A percentile compares a stretch with the other conserved stretches of the same genome.
phyloP scores from a whole-genome alignment of 2,329 filamentous ascomycete species.

The Trichoderma oligosporum region DNA sequence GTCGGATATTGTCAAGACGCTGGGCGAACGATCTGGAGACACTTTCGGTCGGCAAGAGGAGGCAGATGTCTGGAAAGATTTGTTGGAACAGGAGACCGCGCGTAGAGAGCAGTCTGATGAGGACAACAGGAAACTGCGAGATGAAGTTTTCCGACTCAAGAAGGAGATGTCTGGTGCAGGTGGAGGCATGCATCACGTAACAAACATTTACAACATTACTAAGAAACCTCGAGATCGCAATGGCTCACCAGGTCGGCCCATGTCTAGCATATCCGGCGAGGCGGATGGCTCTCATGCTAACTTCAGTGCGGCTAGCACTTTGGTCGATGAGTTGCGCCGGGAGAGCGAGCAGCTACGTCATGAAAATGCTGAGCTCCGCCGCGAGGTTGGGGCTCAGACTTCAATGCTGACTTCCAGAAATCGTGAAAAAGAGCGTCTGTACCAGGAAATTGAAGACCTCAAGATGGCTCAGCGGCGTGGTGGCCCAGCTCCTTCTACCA shows the following conservation, averaged over 20 bases:
- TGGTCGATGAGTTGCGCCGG: slow-evolving; percentile 70
- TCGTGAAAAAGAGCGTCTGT: slow-evolving; percentile 87
- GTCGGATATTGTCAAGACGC: slow-evolving; percentile 67
- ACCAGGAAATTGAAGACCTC: slow-evolving; percentile 95
- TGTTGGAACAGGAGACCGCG: slow-evolving; percentile 86
- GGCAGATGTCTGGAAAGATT: slow-evolving; percentile 89
- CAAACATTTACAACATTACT: slow-evolving; percentile 63
- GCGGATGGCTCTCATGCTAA: slow-evolving; percentile 49
- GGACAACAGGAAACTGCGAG: slow-evolving; percentile 76
- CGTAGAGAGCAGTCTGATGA: slow-evolving; percentile 87
- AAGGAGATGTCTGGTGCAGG: slow-evolving; percentile 46
- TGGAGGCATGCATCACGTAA: slow-evolving; percentile 49
- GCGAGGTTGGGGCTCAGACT: slow-evolving; percentile 91
- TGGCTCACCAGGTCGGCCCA: slow-evolving; percentile 47
- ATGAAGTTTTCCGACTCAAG: slow-evolving; percentile 74
- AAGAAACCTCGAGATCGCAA: slow-evolving; percentile 47
- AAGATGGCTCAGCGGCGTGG: slow-evolving; percentile 80
- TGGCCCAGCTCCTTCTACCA: slow-evolving; percentile 58
- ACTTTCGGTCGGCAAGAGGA: slow-evolving; percentile 55
- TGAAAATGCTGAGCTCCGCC: slow-evolving; percentile 86
- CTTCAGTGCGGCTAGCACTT: slow-evolving; percentile 58
- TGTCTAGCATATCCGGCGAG: slow-evolving; percentile 49
- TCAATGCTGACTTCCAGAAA: slow-evolving; percentile 97
- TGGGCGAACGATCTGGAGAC: slow-evolving; percentile 49
- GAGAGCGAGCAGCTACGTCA: slow-evolving; percentile 75